phyloP scores from a whole-genome alignment of 2,329 filamentous ascomycete species.

The Pseudophaeomoniella oleicola region DNA sequence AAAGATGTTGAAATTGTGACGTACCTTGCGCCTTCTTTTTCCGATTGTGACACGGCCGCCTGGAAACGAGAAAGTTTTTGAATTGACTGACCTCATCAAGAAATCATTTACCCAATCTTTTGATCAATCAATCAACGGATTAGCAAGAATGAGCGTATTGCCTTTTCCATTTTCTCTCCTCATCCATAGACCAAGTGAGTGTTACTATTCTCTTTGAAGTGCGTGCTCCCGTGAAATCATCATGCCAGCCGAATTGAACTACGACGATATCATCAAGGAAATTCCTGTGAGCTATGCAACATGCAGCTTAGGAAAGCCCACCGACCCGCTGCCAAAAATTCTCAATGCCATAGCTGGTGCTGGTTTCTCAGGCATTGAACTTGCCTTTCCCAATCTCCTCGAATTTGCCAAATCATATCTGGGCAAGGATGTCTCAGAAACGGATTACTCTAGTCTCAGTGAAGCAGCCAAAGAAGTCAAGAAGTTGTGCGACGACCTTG shows the following conservation, averaged over 20 bases:
- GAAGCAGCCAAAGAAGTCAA: conserved; percentile 40
- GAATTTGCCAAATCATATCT: conserved; percentile 38
- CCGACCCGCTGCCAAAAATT: conserved; percentile 21
- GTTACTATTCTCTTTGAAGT: too few relatives aligned
- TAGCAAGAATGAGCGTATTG: too few relatives aligned
- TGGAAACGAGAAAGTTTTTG: too few relatives aligned
- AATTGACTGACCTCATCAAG: too few relatives aligned
- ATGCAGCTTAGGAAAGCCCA: conserved; percentile 24
- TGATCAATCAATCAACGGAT: too few relatives aligned
- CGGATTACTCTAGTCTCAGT: conserved; percentile 46
- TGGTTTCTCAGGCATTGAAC: conserved; percentile 50
- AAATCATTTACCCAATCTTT: too few relatives aligned
- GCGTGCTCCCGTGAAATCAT: too few relatives aligned
- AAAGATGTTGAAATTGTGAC: too few relatives aligned
- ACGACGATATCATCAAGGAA: not conserved
- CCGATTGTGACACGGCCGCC: too few relatives aligned
- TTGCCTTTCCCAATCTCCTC: conserved; percentile 59
- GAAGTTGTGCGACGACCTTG: conserved; percentile 36
- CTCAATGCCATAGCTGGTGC: conserved; percentile 24
- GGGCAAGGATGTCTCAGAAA: conserved; percentile 34
- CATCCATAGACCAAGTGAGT: too few relatives aligned
- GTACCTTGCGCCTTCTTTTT: too few relatives aligned
- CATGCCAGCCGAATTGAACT: not conserved
- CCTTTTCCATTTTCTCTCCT: too few relatives aligned
- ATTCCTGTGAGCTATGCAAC: conserved; percentile 23